Evolutionary conservation across 345 rosid genomes (phyloP).

Genomic region (Ceriops decandra): DNA sequence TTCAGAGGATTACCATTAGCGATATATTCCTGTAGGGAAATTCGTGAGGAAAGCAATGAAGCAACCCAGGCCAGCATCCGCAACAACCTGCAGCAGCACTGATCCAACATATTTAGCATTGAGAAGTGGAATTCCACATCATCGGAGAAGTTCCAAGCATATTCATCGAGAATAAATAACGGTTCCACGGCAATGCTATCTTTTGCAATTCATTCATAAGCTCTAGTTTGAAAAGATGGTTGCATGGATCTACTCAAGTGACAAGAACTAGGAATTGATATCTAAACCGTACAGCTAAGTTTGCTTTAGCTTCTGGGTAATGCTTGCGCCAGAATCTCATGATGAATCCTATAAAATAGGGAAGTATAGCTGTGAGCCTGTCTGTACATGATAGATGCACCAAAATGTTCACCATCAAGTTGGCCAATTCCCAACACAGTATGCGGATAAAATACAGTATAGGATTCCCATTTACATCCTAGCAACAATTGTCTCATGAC

Average conservation of each 20-base stretch:
- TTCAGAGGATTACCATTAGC: background rate
- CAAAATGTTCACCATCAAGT: too few species aligned
- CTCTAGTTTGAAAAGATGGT: background rate
- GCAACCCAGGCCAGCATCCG: conserved; percentile 48
- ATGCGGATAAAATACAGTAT: too few species aligned
- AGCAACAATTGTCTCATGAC: too few species aligned
- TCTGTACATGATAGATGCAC: too few species aligned
- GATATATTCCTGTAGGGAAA: conserved; percentile 17
- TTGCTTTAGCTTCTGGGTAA: background rate
- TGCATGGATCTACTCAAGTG: background rate
- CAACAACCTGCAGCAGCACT: conserved; percentile 44
- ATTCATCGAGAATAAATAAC: background rate
- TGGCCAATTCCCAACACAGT: too few species aligned
- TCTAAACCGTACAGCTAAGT: background rate
- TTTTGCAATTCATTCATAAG: background rate
- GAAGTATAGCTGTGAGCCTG: too few species aligned
- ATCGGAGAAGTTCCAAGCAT: background rate
- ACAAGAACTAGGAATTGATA: background rate
- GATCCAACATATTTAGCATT: background rate
- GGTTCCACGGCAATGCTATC: background rate
- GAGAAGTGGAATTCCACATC: too few species aligned
- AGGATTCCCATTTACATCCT: too few species aligned
- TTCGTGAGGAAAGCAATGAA: conserved; percentile 43
- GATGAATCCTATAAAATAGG: too few species aligned
- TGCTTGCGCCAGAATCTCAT: background rate